Conservation (phyloP, 2,329 filamentous ascomycete genomes). For the Talaromyces pinophilus region DNA sequence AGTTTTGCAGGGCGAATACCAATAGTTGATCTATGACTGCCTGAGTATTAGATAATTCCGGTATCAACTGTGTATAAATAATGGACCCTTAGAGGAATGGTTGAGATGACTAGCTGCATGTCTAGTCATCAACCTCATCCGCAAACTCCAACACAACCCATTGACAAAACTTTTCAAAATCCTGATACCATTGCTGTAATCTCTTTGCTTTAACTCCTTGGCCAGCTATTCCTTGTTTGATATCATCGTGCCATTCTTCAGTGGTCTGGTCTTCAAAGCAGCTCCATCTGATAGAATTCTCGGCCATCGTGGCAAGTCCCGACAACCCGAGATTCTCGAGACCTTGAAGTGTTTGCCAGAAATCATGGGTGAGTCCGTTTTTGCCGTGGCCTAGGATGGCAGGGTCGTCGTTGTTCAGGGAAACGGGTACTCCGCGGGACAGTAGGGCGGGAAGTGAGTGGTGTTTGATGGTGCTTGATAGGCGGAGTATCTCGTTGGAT, state of each 20-base stretch:
- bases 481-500: slow-evolving; percentile 80
- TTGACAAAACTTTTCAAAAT: slow-evolving; percentile 88
- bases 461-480: slow-evolving; percentile 72
- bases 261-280: slow-evolving; percentile 77
- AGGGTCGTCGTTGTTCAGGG: slow-evolving; percentile 87
- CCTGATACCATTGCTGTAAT: slow-evolving; percentile 73
- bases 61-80: background rate
- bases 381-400: slow-evolving; percentile 82
- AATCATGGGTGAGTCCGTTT: slow-evolving; percentile 85
- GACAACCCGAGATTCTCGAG: slow-evolving; percentile 90
- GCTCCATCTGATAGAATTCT: slow-evolving; percentile 90
- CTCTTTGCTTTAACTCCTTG: slow-evolving; percentile 68
- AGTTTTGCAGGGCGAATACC: background rate
- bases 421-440: slow-evolving; percentile 78
- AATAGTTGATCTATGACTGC: background rate
- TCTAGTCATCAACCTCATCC: slow-evolving; percentile 50
- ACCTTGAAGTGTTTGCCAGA: slow-evolving; percentile 89
- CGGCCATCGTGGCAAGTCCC: slow-evolving; percentile 80
- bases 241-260: slow-evolving; percentile 69
- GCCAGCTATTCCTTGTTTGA: slow-evolving; percentile 74
- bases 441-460: slow-evolving; percentile 83
- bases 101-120: background rate
- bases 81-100: background rate
- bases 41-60: background rate
- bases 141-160: slow-evolving; percentile 82